Evolutionary conservation across 1,139 yeast genomes (phyloP).

Genomic region (Eremothecium sinecaudum): DNA sequence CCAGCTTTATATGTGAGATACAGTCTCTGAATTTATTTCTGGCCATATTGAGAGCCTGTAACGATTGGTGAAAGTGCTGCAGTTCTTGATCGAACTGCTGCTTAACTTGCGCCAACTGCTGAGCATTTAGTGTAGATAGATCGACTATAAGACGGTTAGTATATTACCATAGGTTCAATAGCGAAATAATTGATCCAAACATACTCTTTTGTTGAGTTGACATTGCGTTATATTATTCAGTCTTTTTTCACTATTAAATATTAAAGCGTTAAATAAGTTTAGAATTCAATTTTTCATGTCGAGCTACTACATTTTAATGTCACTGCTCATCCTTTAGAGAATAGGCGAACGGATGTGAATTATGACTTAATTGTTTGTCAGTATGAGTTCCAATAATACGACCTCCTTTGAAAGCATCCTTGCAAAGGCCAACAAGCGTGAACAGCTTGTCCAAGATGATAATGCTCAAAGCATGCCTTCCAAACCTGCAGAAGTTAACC

Average conservation of each 20-base stretch:
- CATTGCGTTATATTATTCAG: no score
- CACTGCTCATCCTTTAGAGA: no score
- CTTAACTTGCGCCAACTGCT: slow-evolving; percentile 77
- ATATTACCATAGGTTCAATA: neutral
- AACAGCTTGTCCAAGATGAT: no score
- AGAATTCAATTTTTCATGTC: no score
- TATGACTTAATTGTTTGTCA: no score
- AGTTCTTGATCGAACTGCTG: slow-evolving; percentile 79
- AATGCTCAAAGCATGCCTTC: slow-evolving; percentile 1
- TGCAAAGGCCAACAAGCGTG: slow-evolving; percentile 52
- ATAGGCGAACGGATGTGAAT: no score
- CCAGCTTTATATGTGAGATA: slow-evolving; percentile 52
- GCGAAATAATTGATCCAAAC: neutral
- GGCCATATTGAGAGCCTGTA: slow-evolving; percentile 78
- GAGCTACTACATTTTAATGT: no score
- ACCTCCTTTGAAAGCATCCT: slow-evolving; percentile 56
- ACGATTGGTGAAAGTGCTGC: slow-evolving; percentile 74
- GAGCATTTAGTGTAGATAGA: slow-evolving; percentile 61
- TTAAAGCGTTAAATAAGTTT: no score
- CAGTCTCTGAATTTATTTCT: slow-evolving; percentile 78
- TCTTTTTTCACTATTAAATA: no score
- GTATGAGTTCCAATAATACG: slow-evolving; percentile 36
- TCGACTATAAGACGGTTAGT: slow-evolving; percentile 35
- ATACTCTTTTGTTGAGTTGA: neutral
- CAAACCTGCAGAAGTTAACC: slow-evolving; percentile 2